phyloP scores from a whole-genome alignment of 2,329 filamentous ascomycete species.

The Talaromyces sp. region DNA sequence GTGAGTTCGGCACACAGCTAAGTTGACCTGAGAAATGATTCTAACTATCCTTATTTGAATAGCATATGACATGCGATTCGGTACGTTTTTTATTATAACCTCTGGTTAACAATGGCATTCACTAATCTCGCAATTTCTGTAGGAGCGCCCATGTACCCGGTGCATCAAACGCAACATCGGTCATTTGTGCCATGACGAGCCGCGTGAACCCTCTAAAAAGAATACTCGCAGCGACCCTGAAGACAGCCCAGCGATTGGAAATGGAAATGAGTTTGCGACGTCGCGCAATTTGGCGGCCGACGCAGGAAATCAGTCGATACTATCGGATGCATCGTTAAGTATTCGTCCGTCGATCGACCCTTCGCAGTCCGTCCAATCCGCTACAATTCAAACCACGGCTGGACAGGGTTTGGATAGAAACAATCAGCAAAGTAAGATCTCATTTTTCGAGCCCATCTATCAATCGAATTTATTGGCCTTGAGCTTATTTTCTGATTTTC shows the following conservation, averaged over 20 bases:
- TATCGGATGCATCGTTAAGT: conserved; percentile 38
- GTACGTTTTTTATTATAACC: conserved; percentile 43
- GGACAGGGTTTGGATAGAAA: conserved; percentile 42
- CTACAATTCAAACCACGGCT: conserved; percentile 62
- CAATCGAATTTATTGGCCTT: not conserved
- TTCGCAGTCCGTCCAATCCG: conserved; percentile 62
- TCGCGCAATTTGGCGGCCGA: conserved; percentile 50
- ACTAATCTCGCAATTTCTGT: conserved; percentile 18
- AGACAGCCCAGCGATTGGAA: conserved; percentile 49
- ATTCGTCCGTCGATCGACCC: conserved; percentile 46
- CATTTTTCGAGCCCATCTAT: not conserved
- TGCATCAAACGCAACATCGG: conserved; percentile 99
- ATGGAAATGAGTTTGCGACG: conserved; percentile 40
- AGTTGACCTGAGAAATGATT: not conserved
- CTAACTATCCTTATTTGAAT: not conserved
- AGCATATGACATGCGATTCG: conserved; percentile 92
- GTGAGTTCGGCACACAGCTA: conserved; percentile 54
- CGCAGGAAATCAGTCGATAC: conserved; percentile 44
- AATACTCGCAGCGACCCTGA: conserved; percentile 61
- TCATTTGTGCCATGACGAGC: conserved; percentile 96
- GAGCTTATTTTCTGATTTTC: not conserved
- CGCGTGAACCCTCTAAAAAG: conserved; percentile 81
- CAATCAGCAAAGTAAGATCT: conserved; percentile 15
- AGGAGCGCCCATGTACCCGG: conserved; percentile 94
- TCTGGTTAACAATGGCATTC: not conserved